phyloP scores from a whole-genome alignment of 495 filamentous ascomycete species.

The Podospora pseudopauciseta region DNA sequence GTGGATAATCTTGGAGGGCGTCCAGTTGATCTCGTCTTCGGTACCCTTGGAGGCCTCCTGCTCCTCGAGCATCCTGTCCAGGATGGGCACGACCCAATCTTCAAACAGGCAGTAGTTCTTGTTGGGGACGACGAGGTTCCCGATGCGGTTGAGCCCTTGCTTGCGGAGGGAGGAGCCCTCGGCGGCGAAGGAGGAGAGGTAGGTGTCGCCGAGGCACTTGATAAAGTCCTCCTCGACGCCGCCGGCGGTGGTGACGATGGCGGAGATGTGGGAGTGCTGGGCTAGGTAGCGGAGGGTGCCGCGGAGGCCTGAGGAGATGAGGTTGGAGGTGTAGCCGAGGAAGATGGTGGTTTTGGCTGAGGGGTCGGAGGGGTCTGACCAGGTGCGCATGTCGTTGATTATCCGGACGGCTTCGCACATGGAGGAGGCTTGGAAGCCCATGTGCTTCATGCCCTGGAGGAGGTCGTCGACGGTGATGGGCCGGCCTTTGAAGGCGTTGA shows the following conservation, averaged over 20 bases:
- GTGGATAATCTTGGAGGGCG: conserved; percentile 80
- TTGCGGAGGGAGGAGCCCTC: conserved; percentile 69
- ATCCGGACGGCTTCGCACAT: conserved; percentile 80
- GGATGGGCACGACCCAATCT: conserved; percentile 91
- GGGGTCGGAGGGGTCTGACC: conserved; percentile 64
- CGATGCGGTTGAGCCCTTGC: conserved; percentile 89
- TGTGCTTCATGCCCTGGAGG: conserved; percentile 72
- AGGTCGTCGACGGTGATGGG: conserved; percentile 82
- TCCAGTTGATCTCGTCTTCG: conserved; percentile 78
- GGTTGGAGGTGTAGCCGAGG: conserved; percentile 92
- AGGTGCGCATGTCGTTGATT: conserved; percentile 90
- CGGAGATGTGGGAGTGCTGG: conserved; percentile 83
- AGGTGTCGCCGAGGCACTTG: conserved; percentile 93
- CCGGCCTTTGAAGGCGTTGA: conserved; percentile 69
- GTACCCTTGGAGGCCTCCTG: conserved; percentile 72
- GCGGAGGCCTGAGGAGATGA: conserved; percentile 91
- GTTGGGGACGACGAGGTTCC: conserved; percentile 94
- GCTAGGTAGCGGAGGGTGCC: conserved; percentile 90
- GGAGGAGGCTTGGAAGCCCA: conserved; percentile 89
- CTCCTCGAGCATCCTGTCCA: conserved; percentile 87
- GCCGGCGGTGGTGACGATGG: conserved; percentile 93
- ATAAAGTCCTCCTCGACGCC: conserved; percentile 97
- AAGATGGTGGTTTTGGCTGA: conserved; percentile 81
- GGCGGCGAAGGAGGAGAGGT: conserved; percentile 78
- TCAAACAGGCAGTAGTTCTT: conserved; percentile 96